phyloP scores from a whole-genome alignment of 805 yeast species.

The Ogataea thermomethanolica region DNA sequence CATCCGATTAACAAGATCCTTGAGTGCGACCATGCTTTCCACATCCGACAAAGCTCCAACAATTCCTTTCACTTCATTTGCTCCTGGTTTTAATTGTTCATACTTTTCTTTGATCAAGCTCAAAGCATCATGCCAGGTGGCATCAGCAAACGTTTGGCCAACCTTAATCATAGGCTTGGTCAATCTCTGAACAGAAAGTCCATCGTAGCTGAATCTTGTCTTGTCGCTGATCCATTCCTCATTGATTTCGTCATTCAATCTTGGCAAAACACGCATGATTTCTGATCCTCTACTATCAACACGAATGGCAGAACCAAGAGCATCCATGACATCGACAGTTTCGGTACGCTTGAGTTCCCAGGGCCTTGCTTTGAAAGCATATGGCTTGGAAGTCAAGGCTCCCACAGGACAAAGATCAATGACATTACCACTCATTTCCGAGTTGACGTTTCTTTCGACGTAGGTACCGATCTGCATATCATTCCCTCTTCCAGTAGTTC shows the following conservation, averaged over 20 bases:
- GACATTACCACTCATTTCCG: constrained; percentile 83
- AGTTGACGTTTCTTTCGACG: constrained; percentile 76
- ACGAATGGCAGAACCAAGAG: constrained; percentile 75
- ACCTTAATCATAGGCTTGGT: constrained; percentile 74
- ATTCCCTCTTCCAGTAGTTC: constrained; percentile 86
- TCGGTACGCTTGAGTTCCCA: constrained; percentile 92
- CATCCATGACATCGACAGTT: constrained; percentile 81
- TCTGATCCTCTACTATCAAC: constrained; percentile 85
- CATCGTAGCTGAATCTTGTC: constrained; percentile 82
- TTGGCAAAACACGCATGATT: constrained; percentile 82
- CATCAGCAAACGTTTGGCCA: constrained; percentile 65
- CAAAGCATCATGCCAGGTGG: constrained; percentile 87
- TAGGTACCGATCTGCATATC: constrained; percentile 91
- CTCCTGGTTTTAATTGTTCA: constrained; percentile 52
- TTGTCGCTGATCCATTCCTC: constrained; percentile 93
- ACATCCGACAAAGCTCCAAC: constrained; percentile 82
- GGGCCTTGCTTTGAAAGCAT: constrained; percentile 89
- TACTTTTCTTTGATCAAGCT: constrained; percentile 63
- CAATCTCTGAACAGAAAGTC: constrained; percentile 79
- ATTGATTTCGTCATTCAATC: constrained; percentile 80
- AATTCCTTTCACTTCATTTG: constrained; percentile 73
- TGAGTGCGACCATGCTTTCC: constrained; percentile 76
- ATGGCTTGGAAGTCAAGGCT: constrained; percentile 85
- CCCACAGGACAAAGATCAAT: constrained; percentile 91
- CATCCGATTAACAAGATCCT: constrained; percentile 70